Evolutionary conservation across 2,329 filamentous ascomycete genomes (phyloP).

Genomic region (Aspergillus glaucus): DNA sequence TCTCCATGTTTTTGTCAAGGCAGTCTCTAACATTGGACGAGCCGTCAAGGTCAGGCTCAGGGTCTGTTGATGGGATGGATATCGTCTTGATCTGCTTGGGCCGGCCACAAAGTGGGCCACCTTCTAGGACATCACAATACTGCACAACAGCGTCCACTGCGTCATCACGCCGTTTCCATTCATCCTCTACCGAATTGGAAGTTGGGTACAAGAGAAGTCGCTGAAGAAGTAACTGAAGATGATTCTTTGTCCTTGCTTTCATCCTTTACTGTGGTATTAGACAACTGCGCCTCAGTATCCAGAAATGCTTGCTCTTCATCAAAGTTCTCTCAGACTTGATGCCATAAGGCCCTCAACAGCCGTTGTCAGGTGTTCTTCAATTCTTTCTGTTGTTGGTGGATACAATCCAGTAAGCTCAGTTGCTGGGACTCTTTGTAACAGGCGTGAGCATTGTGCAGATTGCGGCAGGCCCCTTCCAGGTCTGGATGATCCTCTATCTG

Average conservation of each 20-base stretch:
- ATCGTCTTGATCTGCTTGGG: slow-evolving; percentile 1
- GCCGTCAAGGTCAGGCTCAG: neutral
- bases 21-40: neutral
- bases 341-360: slow-evolving; percentile 6
- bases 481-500: slow-evolving; percentile 10
- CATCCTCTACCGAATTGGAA: slow-evolving; percentile 13
- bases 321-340: slow-evolving; percentile 13
- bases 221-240: slow-evolving; percentile 6
- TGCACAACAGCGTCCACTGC: slow-evolving; percentile 7
- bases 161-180: slow-evolving; percentile 14
- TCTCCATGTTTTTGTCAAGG: neutral
- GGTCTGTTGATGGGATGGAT: neutral
- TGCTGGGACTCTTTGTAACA: slow-evolving; percentile 7
- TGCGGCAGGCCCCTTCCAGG: slow-evolving; percentile 7
- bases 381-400: slow-evolving; percentile 9
- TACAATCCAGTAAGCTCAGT: slow-evolving; percentile 4
- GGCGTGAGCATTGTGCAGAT: no score
- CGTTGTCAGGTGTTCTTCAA: slow-evolving; percentile 12
- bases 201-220: slow-evolving; percentile 12
- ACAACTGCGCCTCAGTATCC: slow-evolving; percentile 15
- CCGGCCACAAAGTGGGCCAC: slow-evolving; percentile 10
- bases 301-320: slow-evolving; percentile 14
- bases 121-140: slow-evolving; percentile 14
- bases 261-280: slow-evolving; percentile 10
- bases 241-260: slow-evolving; percentile 4